These are phyloP conservation scores for Waitea zeae DNA, from an alignment of 1,284 basidiomycete species.

Conservation along the genomic window DNA sequence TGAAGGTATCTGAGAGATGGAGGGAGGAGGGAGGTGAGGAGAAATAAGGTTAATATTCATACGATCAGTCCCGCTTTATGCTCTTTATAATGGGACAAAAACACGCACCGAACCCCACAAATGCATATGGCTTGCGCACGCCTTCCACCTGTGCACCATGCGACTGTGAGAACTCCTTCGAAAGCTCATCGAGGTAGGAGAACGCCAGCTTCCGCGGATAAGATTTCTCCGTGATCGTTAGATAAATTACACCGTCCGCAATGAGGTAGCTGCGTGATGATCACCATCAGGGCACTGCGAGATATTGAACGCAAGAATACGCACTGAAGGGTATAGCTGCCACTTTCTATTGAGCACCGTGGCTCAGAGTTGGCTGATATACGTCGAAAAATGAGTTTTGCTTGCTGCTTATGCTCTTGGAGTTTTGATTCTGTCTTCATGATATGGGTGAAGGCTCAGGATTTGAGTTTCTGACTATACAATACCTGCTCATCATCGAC, in stretches of 20 bases:
- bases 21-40: conserved; percentile 1
- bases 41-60: too few relatives aligned
- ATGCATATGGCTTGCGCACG: conserved; percentile 83
- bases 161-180: conserved; percentile 86
- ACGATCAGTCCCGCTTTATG: background rate
- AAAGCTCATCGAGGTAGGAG: conserved; percentile 92
- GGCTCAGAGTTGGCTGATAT: conserved; percentile 90
- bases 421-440: conserved; percentile 77
- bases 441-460: background rate
- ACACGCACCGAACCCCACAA: conserved; percentile 81
- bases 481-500: conserved; percentile 89
- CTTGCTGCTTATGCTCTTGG: conserved; percentile 96
- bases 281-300: conserved; percentile 1
- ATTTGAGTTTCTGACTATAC: conserved; percentile 1
- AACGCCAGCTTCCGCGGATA: conserved; percentile 98
- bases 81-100: conserved; percentile 3
- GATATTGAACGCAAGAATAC: conserved; percentile 12
- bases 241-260: conserved; percentile 82
- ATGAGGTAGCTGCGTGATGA: conserved; percentile 71
- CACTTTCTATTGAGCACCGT: conserved; percentile 92
- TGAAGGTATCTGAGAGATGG: conserved; percentile 71
- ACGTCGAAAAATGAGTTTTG: conserved; percentile 90
- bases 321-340: conserved; percentile 86
- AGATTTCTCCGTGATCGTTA: conserved; percentile 90
- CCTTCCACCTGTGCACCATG: conserved; percentile 83